A percentile compares a stretch with the other conserved stretches of the same genome.
Evolutionary conservation across 2,329 filamentous ascomycete genomes (phyloP).

Genomic region (Aspergillus brunneoviolaceus): DNA sequence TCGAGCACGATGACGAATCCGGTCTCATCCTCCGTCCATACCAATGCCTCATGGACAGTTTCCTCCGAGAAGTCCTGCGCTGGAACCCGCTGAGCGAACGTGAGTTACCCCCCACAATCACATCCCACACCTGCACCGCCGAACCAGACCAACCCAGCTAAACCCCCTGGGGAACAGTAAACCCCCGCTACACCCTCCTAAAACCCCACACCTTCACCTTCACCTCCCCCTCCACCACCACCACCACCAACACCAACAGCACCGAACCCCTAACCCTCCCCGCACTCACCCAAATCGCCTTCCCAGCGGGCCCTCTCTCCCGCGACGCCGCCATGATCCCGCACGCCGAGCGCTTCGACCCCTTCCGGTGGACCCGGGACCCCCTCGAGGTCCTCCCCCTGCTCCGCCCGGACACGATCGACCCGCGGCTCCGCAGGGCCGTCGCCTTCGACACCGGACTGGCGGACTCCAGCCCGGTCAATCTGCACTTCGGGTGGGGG

Average conservation of each 20-base stretch:
- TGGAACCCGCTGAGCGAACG: slow-evolving; percentile 30
- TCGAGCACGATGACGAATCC: slow-evolving; percentile 24
- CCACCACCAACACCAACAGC: slow-evolving; percentile 15
- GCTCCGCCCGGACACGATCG: background rate
- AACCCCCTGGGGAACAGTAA: slow-evolving; percentile 18
- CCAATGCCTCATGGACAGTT: slow-evolving; percentile 28
- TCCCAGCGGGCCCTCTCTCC: slow-evolving; percentile 30
- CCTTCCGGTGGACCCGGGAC: slow-evolving; percentile 30
- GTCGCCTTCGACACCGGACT: slow-evolving; percentile 18
- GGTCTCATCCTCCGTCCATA: slow-evolving; percentile 21
- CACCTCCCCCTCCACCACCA: too few relatives aligned
- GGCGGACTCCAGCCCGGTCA: slow-evolving; percentile 19
- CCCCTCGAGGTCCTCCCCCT: background rate
- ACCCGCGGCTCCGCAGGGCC: background rate
- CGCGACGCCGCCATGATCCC: slow-evolving; percentile 25
- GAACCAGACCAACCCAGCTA: background rate
- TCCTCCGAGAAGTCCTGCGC: slow-evolving; percentile 31
- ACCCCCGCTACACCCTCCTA: slow-evolving; percentile 30
- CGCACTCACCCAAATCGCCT: slow-evolving; percentile 28
- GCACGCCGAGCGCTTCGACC: slow-evolving; percentile 25
- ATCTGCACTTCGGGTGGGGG: slow-evolving; percentile 31
- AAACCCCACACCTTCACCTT: slow-evolving; percentile 19
- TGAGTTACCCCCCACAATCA: slow-evolving; percentile 6
- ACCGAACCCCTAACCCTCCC: slow-evolving; percentile 17
- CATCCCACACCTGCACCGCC: background rate